Conservation (phyloP, 192 early-diverging fungal species). For the Glomus cerebriforme region DNA sequence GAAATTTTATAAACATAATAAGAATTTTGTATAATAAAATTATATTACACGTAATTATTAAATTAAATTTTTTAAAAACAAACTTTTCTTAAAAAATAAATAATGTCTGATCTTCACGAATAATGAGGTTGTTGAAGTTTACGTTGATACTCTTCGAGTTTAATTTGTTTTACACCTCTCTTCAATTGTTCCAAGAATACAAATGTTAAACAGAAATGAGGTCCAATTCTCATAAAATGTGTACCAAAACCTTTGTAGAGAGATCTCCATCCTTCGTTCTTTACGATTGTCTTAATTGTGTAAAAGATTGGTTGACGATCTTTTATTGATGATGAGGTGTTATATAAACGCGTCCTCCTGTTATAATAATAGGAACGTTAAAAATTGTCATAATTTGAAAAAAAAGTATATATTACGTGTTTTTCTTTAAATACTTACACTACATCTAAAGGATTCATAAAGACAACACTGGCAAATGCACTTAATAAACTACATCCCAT, state of each 20-base stretch:
- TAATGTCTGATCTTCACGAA: no score
- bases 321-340: slow-evolving; percentile 66
- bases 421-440: slow-evolving; percentile 36
- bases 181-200: slow-evolving; percentile 67
- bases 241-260: slow-evolving; percentile 75
- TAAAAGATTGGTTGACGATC: slow-evolving; percentile 47
- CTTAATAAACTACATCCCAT: slow-evolving; percentile 64
- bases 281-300: slow-evolving; percentile 56
- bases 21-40: no score
- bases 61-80: no score
- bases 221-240: slow-evolving; percentile 77
- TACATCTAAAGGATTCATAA: slow-evolving; percentile 54
- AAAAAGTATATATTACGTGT: no score
- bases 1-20: no score
- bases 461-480: slow-evolving; percentile 58
- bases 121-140: background rate
- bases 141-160: background rate
- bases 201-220: slow-evolving; percentile 77
- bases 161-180: slow-evolving; percentile 28
- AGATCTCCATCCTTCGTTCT: slow-evolving; percentile 60
- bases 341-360: slow-evolving; percentile 75
- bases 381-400: background rate
- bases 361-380: background rate
- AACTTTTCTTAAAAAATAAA: no score
- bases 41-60: no score